These are phyloP conservation scores for Agrocybe praecox DNA, from an alignment of 768 basidiomycete species.

Conservation along the genomic window DNA sequence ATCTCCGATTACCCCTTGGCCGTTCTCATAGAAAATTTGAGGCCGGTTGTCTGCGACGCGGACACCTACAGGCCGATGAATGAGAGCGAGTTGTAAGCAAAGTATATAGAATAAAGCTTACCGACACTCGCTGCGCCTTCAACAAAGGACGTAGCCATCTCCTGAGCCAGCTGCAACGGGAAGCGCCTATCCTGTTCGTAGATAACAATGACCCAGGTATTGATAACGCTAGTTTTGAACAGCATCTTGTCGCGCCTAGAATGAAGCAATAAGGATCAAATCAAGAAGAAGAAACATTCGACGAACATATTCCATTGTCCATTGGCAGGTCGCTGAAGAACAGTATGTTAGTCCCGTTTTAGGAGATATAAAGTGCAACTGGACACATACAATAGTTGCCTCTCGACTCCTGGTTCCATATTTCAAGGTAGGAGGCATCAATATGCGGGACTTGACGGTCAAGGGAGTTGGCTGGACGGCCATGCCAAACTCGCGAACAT, in stretches of 20 bases:
- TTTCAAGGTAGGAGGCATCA: conserved; percentile 57
- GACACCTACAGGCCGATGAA: conserved; percentile 25
- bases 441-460: conserved; percentile 57
- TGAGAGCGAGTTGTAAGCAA: too few relatives aligned
- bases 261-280: not conserved
- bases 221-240: conserved; percentile 52
- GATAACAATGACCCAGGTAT: conserved; percentile 63
- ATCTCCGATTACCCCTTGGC: conserved; percentile 53
- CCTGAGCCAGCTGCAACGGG: conserved; percentile 37
- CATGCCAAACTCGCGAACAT: conserved; percentile 74
- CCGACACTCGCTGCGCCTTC: conserved; percentile 56
- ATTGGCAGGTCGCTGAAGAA: conserved; percentile 56
- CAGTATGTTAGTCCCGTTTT: conserved; percentile 29
- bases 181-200: conserved; percentile 67
- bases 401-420: conserved; percentile 56
- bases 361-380: not conserved
- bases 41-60: conserved; percentile 46
- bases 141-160: conserved; percentile 57
- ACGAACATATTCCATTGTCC: conserved; percentile 80
- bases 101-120: conserved; percentile 20
- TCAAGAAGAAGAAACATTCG: conserved; percentile 5
- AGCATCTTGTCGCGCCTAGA: conserved; percentile 72
- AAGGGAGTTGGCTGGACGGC: conserved; percentile 53
- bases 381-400: conserved; percentile 25
- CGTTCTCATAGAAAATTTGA: conserved; percentile 56